Conservation (phyloP, 352 stramenopile genomes). For the Globisporangium cederbergense region DNA sequence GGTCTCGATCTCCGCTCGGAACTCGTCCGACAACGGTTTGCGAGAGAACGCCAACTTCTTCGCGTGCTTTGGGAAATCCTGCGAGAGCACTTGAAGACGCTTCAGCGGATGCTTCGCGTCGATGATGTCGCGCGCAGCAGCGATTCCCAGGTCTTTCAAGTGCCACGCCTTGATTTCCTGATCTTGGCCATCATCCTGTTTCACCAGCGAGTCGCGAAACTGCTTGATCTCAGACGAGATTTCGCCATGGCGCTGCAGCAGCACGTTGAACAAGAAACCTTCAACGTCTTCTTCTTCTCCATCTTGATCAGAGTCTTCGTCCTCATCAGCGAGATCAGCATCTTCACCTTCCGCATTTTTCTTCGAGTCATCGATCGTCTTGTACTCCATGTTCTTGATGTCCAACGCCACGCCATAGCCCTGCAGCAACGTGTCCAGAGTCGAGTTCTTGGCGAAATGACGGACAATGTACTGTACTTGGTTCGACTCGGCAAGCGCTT, state of each 20-base stretch:
- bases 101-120: conserved; percentile 74
- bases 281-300: conserved; percentile 58
- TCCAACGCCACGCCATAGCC: conserved; percentile 92
- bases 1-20: conserved; percentile 39
- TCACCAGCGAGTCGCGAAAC: conserved; percentile 53
- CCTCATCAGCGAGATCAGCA: conserved; percentile 19
- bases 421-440: conserved; percentile 76
- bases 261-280: conserved; percentile 57
- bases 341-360: conserved; percentile 38
- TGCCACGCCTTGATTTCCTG: conserved; percentile 80
- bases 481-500: conserved; percentile 49
- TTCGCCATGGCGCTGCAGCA: conserved; percentile 34
- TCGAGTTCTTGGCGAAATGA: conserved; percentile 67
- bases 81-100: conserved; percentile 72
- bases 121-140: conserved; percentile 69
- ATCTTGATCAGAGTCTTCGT: conserved; percentile 34
- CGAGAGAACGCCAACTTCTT: conserved; percentile 70
- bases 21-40: conserved; percentile 46
- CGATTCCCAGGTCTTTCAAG: conserved; percentile 86
- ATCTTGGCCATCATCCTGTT: conserved; percentile 29
- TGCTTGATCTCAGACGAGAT: conserved; percentile 50
- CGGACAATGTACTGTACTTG: conserved; percentile 81
- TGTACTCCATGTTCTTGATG: conserved; percentile 98
- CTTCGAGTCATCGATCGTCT: conserved; percentile 92
- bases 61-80: conserved; percentile 89